Evolutionary conservation across 441 rosid genomes (phyloP).

Genomic region (Syzygium syzygioides): DNA sequence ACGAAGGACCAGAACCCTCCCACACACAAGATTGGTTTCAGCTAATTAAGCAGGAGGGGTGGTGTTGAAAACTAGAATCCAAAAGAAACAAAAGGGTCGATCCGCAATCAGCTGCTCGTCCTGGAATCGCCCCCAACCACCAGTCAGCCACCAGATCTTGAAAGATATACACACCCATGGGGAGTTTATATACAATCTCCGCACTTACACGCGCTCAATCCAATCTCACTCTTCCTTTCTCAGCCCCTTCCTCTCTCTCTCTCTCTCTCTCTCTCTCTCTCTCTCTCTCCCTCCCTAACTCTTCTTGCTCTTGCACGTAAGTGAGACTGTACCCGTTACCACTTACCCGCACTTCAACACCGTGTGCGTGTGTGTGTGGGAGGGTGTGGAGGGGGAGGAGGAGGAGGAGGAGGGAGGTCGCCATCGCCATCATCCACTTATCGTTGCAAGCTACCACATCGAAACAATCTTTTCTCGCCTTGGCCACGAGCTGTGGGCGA

Average conservation of each 20-base stretch:
- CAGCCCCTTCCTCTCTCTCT: not conserved
- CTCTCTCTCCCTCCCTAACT: not conserved
- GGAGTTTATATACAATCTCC: constrained; percentile 11
- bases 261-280: not conserved
- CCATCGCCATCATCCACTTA: not conserved
- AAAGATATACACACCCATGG: constrained; percentile 10
- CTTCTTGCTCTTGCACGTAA: not conserved
- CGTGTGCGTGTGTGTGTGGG: not conserved
- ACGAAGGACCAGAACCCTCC: not conserved
- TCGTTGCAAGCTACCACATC: not conserved
- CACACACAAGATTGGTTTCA: not conserved
- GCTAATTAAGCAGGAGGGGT: not conserved
- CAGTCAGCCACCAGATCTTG: constrained; percentile 45
- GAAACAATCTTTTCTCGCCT: not conserved
- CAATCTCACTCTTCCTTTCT: not conserved
- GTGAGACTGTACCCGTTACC: not conserved
- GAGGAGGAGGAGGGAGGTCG: not conserved
- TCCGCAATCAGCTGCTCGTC: constrained; percentile 16
- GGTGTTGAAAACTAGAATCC: not conserved
- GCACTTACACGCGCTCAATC: not conserved
- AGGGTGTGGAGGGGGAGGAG: not conserved
- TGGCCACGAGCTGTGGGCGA: not conserved
- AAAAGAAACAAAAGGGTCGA: constrained; percentile 1
- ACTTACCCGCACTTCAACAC: not conserved
- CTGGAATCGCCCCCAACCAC: constrained; percentile 23